These are phyloP conservation scores for Fusarium liriodendri DNA, from an alignment of 2,329 filamentous ascomycete genomes.

Conservation along the genomic window DNA sequence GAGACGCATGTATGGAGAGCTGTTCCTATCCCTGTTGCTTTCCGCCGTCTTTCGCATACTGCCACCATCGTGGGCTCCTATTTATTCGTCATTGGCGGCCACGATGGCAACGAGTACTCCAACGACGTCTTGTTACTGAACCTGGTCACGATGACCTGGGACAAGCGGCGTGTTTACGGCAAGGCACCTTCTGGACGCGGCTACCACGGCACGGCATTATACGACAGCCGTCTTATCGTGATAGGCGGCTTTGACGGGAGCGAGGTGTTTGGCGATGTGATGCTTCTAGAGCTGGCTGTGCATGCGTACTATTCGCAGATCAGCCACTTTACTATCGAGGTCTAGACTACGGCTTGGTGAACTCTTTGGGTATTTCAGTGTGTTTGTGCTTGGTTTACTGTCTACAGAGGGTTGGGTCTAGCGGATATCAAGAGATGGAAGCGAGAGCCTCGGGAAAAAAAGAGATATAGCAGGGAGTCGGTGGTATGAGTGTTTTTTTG, in stretches of 20 bases:
- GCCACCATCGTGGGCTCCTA: constrained; percentile 77
- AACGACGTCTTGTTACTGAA: constrained; percentile 77
- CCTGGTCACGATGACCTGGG: constrained; percentile 80
- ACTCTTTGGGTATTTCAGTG: constrained; percentile 17
- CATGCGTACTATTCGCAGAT: constrained; percentile 81
- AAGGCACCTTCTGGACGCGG: constrained; percentile 71
- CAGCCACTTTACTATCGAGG: constrained; percentile 77
- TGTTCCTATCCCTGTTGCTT: constrained; percentile 70
- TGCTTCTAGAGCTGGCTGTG: constrained; percentile 74
- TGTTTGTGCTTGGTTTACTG: constrained; percentile 25
- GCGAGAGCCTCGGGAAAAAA: constrained; percentile 20
- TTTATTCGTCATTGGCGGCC: constrained; percentile 76
- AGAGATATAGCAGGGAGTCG: constrained; percentile 38
- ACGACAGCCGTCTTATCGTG: constrained; percentile 72
- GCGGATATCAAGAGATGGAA: constrained; percentile 20
- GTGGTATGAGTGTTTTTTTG: constrained; percentile 32
- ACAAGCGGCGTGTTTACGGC: constrained; percentile 73
- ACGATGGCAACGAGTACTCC: constrained; percentile 76
- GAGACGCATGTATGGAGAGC: constrained; percentile 69
- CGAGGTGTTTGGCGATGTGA: constrained; percentile 76
- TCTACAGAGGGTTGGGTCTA: constrained; percentile 3
- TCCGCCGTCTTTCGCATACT: constrained; percentile 74
- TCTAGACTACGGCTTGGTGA: constrained; percentile 50
- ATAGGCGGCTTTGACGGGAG: constrained; percentile 76
- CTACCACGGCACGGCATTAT: constrained; percentile 74